phyloP scores from a whole-genome alignment of 495 filamentous ascomycete species.

The Penicillium herquei region DNA sequence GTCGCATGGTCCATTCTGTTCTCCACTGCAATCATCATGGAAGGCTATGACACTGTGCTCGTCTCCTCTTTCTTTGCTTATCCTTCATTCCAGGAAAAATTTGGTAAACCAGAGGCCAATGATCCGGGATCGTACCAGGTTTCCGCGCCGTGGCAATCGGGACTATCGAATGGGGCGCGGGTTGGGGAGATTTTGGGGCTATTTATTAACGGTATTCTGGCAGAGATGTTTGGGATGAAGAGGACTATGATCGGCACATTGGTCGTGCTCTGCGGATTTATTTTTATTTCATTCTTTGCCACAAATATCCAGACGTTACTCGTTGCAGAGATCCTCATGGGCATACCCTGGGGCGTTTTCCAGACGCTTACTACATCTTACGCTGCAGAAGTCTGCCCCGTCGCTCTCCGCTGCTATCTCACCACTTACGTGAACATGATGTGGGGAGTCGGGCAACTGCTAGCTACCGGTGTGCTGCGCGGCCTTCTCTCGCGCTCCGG shows the following conservation, averaged over 20 bases:
- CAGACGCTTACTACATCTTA: slow-evolving; percentile 78
- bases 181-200: slow-evolving; percentile 67
- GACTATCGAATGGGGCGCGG: slow-evolving; percentile 56
- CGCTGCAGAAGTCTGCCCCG: slow-evolving; percentile 74
- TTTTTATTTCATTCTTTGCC: slow-evolving; percentile 67
- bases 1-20: slow-evolving; percentile 50
- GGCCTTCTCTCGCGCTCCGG: slow-evolving; percentile 55
- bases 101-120: slow-evolving; percentile 21
- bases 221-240: slow-evolving; percentile 55
- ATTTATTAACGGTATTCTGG: slow-evolving; percentile 62
- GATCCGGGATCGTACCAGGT: slow-evolving; percentile 31
- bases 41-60: slow-evolving; percentile 48
- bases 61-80: slow-evolving; percentile 38
- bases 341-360: slow-evolving; percentile 76
- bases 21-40: slow-evolving; percentile 51
- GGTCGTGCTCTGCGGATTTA: slow-evolving; percentile 56
- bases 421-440: slow-evolving; percentile 82
- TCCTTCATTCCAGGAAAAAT: slow-evolving; percentile 35
- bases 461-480: slow-evolving; percentile 70
- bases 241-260: slow-evolving; percentile 16
- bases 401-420: slow-evolving; percentile 67
- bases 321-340: slow-evolving; percentile 67
- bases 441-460: slow-evolving; percentile 75
- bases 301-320: slow-evolving; percentile 59
- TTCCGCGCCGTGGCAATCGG: slow-evolving; percentile 58